Conservation (phyloP, 192 early-diverging fungal genomes). For the Coemansia sp. region DNA sequence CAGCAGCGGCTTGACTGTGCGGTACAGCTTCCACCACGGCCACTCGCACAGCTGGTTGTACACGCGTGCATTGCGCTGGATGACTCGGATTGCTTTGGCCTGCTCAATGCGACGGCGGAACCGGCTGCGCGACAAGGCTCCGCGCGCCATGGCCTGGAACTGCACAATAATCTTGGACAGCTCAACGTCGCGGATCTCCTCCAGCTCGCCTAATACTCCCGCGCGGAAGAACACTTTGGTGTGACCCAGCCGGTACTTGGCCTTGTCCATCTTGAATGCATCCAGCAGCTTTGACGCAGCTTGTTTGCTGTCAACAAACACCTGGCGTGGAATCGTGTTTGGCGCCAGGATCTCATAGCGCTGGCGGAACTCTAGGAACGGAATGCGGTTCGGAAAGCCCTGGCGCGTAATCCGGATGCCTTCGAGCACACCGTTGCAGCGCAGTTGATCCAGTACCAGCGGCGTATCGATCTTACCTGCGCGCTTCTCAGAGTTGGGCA, state of each 20-base stretch:
- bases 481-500: conserved; percentile 91
- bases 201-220: conserved; percentile 91
- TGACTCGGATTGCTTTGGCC: conserved; percentile 85
- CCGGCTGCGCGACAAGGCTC: conserved; percentile 72
- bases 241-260: conserved; percentile 84
- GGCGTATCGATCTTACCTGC: conserved; percentile 79
- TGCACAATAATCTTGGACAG: conserved; percentile 78
- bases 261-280: conserved; percentile 69
- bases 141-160: conserved; percentile 86
- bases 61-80: conserved; percentile 91
- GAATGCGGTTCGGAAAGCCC: conserved; percentile 90
- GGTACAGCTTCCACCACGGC: conserved; percentile 96
- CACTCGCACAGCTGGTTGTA: conserved; percentile 89
- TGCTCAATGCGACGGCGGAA: conserved; percentile 70
- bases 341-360: conserved; percentile 91
- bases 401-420: conserved; percentile 94
- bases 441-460: conserved; percentile 87
- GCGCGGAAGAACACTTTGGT: conserved; percentile 97
- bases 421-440: conserved; percentile 97
- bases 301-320: conserved; percentile 87
- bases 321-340: conserved; percentile 69
- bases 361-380: conserved; percentile 91
- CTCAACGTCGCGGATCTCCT: conserved; percentile 84
- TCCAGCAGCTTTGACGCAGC: conserved; percentile 80
- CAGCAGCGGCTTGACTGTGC: conserved; percentile 86